Conservation (phyloP, 108 stramenopile species). For the Seminavis robusta region DNA sequence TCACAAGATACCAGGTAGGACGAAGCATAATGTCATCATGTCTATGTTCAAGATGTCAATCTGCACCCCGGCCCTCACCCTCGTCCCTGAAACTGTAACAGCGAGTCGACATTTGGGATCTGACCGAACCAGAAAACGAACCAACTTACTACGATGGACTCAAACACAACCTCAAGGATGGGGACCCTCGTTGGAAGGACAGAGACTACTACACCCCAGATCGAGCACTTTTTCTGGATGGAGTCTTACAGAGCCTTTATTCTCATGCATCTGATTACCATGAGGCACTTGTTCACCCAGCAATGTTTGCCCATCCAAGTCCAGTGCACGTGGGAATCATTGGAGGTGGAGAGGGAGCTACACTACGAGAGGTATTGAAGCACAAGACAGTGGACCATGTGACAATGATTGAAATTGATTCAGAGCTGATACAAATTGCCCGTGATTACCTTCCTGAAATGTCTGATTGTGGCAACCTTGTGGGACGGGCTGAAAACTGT, state of each 20-base stretch:
- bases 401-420: constrained; percentile 90
- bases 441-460: constrained; percentile 61
- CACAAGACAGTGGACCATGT: constrained; percentile 77
- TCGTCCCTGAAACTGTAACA: constrained; percentile 36
- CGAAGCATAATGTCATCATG: too few species aligned
- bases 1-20: constrained; percentile 31
- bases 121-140: constrained; percentile 49
- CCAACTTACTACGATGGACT: constrained; percentile 62
- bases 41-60: too few species aligned
- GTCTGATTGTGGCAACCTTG: constrained; percentile 61
- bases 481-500: constrained; percentile 39
- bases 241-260: constrained; percentile 48
- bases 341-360: constrained; percentile 77
- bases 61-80: too few species aligned
- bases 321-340: constrained; percentile 56
- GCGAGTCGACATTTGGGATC: constrained; percentile 78
- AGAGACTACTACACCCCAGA: too few species aligned
- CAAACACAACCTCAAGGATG: constrained; percentile 43
- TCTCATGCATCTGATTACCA: constrained; percentile 70
- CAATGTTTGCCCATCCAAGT: constrained; percentile 79
- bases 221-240: constrained; percentile 64
- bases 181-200: constrained; percentile 76
- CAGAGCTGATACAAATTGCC: constrained; percentile 56
- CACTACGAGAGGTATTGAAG: constrained; percentile 76
- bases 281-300: constrained; percentile 89